phyloP scores from a whole-genome alignment of 164 flowering plant species.

The Litsea cubeba region DNA sequence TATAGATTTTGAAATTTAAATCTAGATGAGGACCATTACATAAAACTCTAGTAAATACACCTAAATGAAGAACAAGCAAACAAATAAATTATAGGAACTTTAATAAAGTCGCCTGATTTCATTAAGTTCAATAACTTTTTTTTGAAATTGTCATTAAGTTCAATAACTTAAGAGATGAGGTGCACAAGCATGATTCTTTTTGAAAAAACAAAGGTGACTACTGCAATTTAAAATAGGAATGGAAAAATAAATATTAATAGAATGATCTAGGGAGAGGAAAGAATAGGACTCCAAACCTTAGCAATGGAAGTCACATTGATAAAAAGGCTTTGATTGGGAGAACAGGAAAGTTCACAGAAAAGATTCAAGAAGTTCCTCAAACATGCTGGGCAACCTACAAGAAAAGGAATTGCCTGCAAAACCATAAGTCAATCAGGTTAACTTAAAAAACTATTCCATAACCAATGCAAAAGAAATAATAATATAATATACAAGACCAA shows the following conservation, averaged over 20 bases:
- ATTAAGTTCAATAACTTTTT: too few species aligned
- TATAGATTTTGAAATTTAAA: too few species aligned
- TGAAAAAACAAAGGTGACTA: too few species aligned
- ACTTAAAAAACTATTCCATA: neutral
- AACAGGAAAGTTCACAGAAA: constrained; percentile 94
- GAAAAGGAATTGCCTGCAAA: constrained; percentile 94
- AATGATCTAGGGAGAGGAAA: neutral
- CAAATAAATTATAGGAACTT: too few species aligned
- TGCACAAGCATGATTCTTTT: too few species aligned
- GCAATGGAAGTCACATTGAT: constrained; percentile 83
- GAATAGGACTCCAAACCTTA: constrained; percentile 42
- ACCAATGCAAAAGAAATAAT: neutral
- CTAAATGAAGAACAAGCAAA: too few species aligned
- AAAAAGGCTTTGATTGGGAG: constrained; percentile 92
- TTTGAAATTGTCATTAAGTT: too few species aligned
- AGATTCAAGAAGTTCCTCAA: constrained; percentile 91
- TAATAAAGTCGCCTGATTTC: too few species aligned
- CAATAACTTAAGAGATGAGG: too few species aligned
- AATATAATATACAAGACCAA: neutral
- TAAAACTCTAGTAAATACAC: too few species aligned
- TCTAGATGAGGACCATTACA: too few species aligned
- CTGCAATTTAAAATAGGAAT: too few species aligned
- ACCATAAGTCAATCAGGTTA: neutral
- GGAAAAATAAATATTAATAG: neutral
- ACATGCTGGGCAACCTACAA: constrained; percentile 99